phyloP scores from a whole-genome alignment of 768 basidiomycete species.

The Leccinum rimulosum region DNA sequence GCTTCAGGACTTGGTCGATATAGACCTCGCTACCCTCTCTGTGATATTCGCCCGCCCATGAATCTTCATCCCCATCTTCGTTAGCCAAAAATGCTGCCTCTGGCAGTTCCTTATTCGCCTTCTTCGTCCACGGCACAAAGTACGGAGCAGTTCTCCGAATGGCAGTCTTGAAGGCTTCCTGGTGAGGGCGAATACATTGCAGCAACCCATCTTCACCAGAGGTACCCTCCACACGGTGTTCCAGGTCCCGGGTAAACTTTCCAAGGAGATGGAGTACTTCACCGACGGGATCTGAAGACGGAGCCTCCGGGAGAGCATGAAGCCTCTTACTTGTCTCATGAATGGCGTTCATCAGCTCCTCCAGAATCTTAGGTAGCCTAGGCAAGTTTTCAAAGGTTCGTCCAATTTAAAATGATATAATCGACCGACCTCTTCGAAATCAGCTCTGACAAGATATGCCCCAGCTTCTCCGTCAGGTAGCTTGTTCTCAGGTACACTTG shows the following conservation, averaged over 20 bases:
- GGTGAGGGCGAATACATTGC: slow-evolving; percentile 51
- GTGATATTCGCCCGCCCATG: neutral
- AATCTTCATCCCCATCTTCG: slow-evolving; percentile 37
- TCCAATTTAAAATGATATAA: neutral
- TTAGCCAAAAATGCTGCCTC: too few relatives aligned
- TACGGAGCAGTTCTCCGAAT: slow-evolving; percentile 56
- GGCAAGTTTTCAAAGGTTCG: neutral
- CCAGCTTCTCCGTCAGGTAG: slow-evolving; percentile 58
- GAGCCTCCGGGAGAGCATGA: slow-evolving; percentile 43
- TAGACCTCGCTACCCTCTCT: slow-evolving; percentile 31
- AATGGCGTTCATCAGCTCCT: slow-evolving; percentile 52
- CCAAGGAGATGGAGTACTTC: slow-evolving; percentile 52
- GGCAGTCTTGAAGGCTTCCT: slow-evolving; percentile 43
- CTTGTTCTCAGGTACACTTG: slow-evolving; percentile 54
- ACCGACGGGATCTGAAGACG: slow-evolving; percentile 53
- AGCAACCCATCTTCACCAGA: slow-evolving; percentile 51
- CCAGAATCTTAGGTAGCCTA: slow-evolving; percentile 62
- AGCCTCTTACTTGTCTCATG: slow-evolving; percentile 35
- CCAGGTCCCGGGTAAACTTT: slow-evolving; percentile 46
- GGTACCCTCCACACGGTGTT: slow-evolving; percentile 49
- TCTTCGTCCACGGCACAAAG: slow-evolving; percentile 51
- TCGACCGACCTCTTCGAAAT: slow-evolving; percentile 54
- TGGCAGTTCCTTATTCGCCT: slow-evolving; percentile 1
- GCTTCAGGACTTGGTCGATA: slow-evolving; percentile 50
- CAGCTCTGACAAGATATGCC: slow-evolving; percentile 57